Evolutionary conservation across 1,139 yeast species (phyloP), one percentile per base, ranked within the genome.

Genomic region (Yamadazyma atlantica): DNA sequence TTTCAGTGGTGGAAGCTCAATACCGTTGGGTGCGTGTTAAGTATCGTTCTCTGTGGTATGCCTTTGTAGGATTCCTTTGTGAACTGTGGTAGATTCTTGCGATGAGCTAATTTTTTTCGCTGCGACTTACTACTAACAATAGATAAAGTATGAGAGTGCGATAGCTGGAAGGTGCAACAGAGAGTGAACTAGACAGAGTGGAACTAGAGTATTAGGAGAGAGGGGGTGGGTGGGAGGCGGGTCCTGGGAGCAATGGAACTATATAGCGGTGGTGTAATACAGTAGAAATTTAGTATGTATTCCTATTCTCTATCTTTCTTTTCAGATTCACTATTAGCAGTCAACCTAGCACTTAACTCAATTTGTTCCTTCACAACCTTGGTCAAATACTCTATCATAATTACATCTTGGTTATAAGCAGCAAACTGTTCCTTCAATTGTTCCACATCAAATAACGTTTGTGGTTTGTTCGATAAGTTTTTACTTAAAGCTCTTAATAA

Each of bases 351-450:
- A 55, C 89, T 80, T 55, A 85, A 73, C 57, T 85, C 92, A 49
- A 86, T 75, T 66, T 88, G 96, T 48, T 89, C 86, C 67, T 85
- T 85, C 52, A 88, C 82, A 37, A 94, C 87, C 55, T 84, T 82
- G 43, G 95, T 85, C 64, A 88, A 74, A 58, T 82, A 85, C 55
- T 86, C 94, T 49, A 88, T 78, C 82, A 87, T 81, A 46, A 85
- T 75, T 32, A 88, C 82, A 56, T 88, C 96, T 62, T 86, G 90
- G 57, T 83, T 72, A 60, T 86, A 90, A 39, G 79, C 75, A 54
- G 78, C 79, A 73, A 87, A 82, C 48, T 81, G 74, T 49, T 69
- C 66, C 54, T 77, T 80, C 50, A 85, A 73, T 34, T 70, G 74
- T 23, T 75, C 80, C 43, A 78, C 57, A 51, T 84, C 78, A 42